These are phyloP conservation scores for Solanum lycopersicoides DNA, from an alignment of 257 asterid species.

Conservation along the genomic window DNA sequence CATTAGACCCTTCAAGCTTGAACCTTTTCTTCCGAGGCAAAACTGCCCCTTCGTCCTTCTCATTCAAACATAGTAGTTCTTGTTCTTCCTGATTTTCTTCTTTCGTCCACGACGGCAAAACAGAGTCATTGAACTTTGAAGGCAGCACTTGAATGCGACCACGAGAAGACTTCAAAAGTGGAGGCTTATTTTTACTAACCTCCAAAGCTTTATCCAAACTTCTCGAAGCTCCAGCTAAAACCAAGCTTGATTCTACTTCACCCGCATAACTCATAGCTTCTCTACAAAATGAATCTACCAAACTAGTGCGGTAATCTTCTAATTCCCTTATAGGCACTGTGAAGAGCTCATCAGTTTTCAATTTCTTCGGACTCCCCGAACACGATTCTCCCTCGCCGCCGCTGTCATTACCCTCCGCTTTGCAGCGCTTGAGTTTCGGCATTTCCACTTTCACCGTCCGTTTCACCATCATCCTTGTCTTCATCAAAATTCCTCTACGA, in stretches of 20 bases:
- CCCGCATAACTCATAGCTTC: slow-evolving; percentile 12
- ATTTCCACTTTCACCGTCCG: slow-evolving; percentile 22
- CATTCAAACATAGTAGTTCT: slow-evolving; percentile 14
- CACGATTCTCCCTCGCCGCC: slow-evolving; percentile 23
- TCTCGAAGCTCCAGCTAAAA: background rate
- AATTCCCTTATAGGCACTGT: slow-evolving; percentile 41
- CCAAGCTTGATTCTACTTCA: slow-evolving; percentile 11
- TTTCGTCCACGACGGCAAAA: slow-evolving; percentile 60
- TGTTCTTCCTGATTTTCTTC: slow-evolving; percentile 21
- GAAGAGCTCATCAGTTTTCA: slow-evolving; percentile 11
- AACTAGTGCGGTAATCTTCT: slow-evolving; percentile 27
- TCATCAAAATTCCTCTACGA: background rate
- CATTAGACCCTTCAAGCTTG: slow-evolving; percentile 24
- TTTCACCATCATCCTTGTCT: slow-evolving; percentile 24
- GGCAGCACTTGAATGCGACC: slow-evolving; percentile 72
- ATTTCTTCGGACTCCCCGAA: background rate
- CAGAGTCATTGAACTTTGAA: slow-evolving; percentile 43
- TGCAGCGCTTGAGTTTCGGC: slow-evolving; percentile 72
- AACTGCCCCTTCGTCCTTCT: slow-evolving; percentile 2
- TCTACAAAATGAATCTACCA: slow-evolving; percentile 16
- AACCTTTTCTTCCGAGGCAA: slow-evolving; percentile 25
- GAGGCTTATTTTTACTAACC: slow-evolving; percentile 26
- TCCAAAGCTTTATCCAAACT: slow-evolving; percentile 5
- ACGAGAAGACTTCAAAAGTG: slow-evolving; percentile 62
- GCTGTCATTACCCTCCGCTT: slow-evolving; percentile 20